Evolutionary conservation across 2,329 filamentous ascomycete genomes (phyloP).

Genomic region (Talaromyces atroroseus): DNA sequence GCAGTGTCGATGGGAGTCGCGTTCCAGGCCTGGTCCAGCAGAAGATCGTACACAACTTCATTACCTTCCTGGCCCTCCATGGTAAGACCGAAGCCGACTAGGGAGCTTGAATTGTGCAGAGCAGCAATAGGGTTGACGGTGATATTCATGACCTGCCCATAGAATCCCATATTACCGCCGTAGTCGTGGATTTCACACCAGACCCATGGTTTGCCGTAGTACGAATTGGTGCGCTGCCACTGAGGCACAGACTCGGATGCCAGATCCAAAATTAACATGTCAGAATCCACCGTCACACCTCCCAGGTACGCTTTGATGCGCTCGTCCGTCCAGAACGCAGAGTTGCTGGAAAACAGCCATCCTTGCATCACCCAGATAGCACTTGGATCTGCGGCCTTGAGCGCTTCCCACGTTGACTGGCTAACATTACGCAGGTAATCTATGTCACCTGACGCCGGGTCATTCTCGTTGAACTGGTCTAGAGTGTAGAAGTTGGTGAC

Average conservation of each 20-base stretch:
- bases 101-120: conserved; percentile 33
- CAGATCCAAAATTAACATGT: conserved; percentile 50
- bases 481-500: conserved; percentile 47
- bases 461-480: conserved; percentile 52
- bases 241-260: conserved; percentile 47
- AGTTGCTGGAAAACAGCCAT: conserved; percentile 47
- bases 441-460: conserved; percentile 42
- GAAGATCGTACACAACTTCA: conserved; percentile 48
- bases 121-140: conserved; percentile 46
- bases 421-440: conserved; percentile 42
- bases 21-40: conserved; percentile 50
- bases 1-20: conserved; percentile 38
- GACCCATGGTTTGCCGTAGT: conserved; percentile 50
- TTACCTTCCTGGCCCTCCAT: conserved; percentile 51
- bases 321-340: conserved; percentile 45
- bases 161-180: conserved; percentile 47
- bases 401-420: conserved; percentile 41
- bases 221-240: conserved; percentile 48
- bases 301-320: conserved; percentile 47
- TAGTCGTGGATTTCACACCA: conserved; percentile 51
- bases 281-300: conserved; percentile 38
- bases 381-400: conserved; percentile 45
- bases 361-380: conserved; percentile 52
- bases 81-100: conserved; percentile 47
- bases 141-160: conserved; percentile 47